Conservation (phyloP, 148 eudicot genomes). For the Simmondsia chinensis region DNA sequence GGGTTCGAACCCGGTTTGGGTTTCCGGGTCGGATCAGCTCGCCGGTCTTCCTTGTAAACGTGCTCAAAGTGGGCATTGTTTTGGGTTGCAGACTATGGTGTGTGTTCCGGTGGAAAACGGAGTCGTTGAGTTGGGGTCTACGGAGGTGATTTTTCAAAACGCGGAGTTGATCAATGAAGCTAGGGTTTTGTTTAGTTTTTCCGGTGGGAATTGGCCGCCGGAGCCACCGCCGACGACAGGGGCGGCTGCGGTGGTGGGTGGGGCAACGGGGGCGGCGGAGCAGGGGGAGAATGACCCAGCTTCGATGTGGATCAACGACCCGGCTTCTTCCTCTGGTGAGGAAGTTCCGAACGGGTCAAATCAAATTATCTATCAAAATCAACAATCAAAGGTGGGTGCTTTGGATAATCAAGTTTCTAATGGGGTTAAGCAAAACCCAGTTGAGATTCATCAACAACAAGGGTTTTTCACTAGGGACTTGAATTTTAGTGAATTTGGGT, state of each 20-base stretch:
- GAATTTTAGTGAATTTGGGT: constrained; percentile 53
- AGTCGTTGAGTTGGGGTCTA: constrained; percentile 65
- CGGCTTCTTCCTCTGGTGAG: constrained; percentile 13
- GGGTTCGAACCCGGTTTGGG: constrained; percentile 41
- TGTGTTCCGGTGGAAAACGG: constrained; percentile 48
- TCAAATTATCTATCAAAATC: background rate
- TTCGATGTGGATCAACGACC: constrained; percentile 62
- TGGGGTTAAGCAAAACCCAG: constrained; percentile 21
- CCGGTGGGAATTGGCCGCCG: too few species aligned
- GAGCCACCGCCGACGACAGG: constrained; percentile 5
- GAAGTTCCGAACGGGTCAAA: background rate
- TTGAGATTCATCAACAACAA: constrained; percentile 14
- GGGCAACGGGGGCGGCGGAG: constrained; percentile 12
- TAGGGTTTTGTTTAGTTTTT: constrained; percentile 36
- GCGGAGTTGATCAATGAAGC: constrained; percentile 42
- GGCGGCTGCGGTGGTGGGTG: background rate
- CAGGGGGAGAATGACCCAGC: constrained; percentile 60
- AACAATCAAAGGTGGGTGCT: constrained; percentile 10
- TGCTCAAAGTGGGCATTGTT: constrained; percentile 36
- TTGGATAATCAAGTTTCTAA: constrained; percentile 23
- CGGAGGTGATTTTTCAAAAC: constrained; percentile 37
- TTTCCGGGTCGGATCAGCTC: constrained; percentile 41
- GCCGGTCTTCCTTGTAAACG: constrained; percentile 33
- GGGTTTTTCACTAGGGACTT: constrained; percentile 35
- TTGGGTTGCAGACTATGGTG: constrained; percentile 62